Evolutionary conservation across 169 alveolate genomes (phyloP), one percentile per base, ranked within the genome.

Genomic region (Plasmodium berghei): DNA sequence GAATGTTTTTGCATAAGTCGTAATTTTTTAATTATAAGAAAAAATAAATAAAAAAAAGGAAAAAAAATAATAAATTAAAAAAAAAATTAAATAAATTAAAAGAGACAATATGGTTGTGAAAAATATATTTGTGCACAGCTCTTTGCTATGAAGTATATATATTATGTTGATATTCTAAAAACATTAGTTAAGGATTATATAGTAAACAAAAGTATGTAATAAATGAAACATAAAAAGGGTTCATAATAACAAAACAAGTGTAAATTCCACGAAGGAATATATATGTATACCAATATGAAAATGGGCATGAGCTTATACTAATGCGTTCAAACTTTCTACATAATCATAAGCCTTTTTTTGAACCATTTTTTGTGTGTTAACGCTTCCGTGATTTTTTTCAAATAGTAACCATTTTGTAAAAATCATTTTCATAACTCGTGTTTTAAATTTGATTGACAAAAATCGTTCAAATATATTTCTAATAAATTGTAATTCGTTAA

Each of bases 1-100:
- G 99, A 67, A 95, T 71, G 34, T 92, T 96, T 55, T 89, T 95
- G 24, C 96, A 94, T 74, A 95, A 96, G 75, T 96, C 94, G 80
- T 77, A 85, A 75, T 14, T 20, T 16, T 56, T 56, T 56, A 18
- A 18, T 56, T 56, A 18, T 12, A 55, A 71, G 34, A 3, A 18
- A 14, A 87, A 49, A 42, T 22, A 28, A 73, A 66, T 34, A 3
- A 49, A 66, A 24, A 70, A 16, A 34, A 34, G 5, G 0, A 3
- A 5, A 3, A 34, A 34, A 34, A 34, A 34, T 34, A 34, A 34
- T 34, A 34, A 34, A 34, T 34, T 34, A 34, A 34, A 34, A 34
- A 34, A 34, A 34, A 5, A 34, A 2, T 34, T 34, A 34, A 34
- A 34, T 34, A 34, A 34, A 34, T 34, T 34, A 34, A 34, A 3